phyloP scores from a whole-genome alignment of 495 filamentous ascomycete genomes.

The Penicillium desertorum region DNA sequence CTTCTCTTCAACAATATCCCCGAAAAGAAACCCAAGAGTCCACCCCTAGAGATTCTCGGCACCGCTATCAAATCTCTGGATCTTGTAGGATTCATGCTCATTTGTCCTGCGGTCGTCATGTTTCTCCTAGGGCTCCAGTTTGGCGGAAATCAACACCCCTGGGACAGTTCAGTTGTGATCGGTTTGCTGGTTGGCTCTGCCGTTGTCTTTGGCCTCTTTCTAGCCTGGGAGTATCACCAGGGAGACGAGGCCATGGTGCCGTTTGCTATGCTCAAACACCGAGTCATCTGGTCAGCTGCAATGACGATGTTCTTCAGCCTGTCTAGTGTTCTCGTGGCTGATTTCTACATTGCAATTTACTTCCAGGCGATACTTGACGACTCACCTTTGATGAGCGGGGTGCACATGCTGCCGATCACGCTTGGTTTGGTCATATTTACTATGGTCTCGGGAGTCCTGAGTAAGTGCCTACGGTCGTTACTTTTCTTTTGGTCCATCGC shows the following conservation, averaged over 20 bases:
- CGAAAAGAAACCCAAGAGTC: conserved; percentile 12
- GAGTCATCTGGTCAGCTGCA: conserved; percentile 49
- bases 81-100: conserved; percentile 21
- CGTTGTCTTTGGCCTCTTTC: conserved; percentile 57
- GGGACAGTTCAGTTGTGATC: conserved; percentile 58
- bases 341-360: conserved; percentile 67
- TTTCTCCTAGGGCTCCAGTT: conserved; percentile 69
- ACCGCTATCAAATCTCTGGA: conserved; percentile 17
- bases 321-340: conserved; percentile 52
- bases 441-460: conserved; percentile 51
- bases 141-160: conserved; percentile 64
- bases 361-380: conserved; percentile 71
- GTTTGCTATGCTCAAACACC: conserved; percentile 59
- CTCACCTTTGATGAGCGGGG: conserved; percentile 61
- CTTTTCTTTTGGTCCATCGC: background rate
- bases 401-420: conserved; percentile 66
- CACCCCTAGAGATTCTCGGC: conserved; percentile 7
- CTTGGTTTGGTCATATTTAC: conserved; percentile 49
- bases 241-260: conserved; percentile 72
- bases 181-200: conserved; percentile 60
- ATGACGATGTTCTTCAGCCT: conserved; percentile 30
- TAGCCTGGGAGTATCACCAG: conserved; percentile 57
- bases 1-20: conserved; percentile 42
- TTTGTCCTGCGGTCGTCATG: conserved; percentile 51
- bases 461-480: background rate